Base-by-base conservation (phyloP, 2,329 filamentous ascomycete species). In the Aureobasidium sp. region DNA sequence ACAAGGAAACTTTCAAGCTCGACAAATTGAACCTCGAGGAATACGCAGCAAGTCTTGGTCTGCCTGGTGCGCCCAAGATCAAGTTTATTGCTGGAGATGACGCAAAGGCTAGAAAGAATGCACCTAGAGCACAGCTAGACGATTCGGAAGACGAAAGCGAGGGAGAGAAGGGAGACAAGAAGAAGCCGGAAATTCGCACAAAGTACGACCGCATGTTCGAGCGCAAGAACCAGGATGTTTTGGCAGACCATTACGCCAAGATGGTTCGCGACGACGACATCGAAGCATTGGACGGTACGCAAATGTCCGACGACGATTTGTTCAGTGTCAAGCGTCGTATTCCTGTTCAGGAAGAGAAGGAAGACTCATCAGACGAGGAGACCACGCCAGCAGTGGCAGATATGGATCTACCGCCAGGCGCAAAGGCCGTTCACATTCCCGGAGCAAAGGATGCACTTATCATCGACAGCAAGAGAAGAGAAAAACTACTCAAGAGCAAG, bases 191-290 rank as follows among this genome's bases (percentile, higher is more conserved):
- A 12, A 90, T 96, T 20, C 85, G 91, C 65, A 99, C 95, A 36
- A 97, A 96, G 75, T 95, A 96, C 73, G 91, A 99, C 75, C 88
- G 91, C 68, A 97, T 99, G 94, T 97, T 97, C 75, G 93, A 97
- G 78, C 84, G 94, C 64, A 89, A 88, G 68, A 99, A 99, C 75
- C 93, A 97, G 75, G 92, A 97, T 71, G 89, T 99, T 36, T 77
- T 99, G 66, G 92, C 93, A n/a, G 86, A 88, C 62, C 94, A 99
- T 76, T 97, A 97, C 79, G 85, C 86, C 64, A 96, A 93, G 71
- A 82, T 99, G 66, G 86, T 97, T 64, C 81, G 81, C 56, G 82
- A 87, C 42, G 85, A 83, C 56, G 69, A 72, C 37, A 71, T 73
- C 39, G 70, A 76, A 50, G 67, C 72, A 41, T 64, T 72, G n/a